Base-by-base conservation (phyloP, 208 protist species). In the Leptomonas pyrrhocoris region DNA sequence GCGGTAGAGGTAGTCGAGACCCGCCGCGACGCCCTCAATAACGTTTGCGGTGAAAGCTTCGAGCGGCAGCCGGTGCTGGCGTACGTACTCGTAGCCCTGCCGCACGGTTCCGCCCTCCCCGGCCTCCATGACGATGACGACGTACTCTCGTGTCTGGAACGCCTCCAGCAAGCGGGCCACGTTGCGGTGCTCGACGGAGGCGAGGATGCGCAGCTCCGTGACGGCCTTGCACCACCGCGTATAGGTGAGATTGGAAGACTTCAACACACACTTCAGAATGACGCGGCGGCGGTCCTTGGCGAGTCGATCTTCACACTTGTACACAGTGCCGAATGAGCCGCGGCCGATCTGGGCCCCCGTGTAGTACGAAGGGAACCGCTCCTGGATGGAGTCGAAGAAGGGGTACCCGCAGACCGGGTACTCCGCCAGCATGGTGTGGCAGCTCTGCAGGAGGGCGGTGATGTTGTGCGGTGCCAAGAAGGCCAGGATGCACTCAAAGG, bases 41-140 rank as follows among this genome's bases (percentile, higher is more conserved):
- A 94, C 62, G 66, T 81, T 81, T 0, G 86, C 88, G 18, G 76
- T 69, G 66, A 95, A 88, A 3, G 79, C 70, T 57, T 92, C 87
- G 19, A 65, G 27, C 0, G 83, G 63, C 12, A 74, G 79, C 19
- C 71, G 57, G 53, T 84, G 65, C 55, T 69, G 68, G 15, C 61
- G 42, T 38, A 89, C 64, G 57, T 77, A 81, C n/a, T 77, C 69
- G 34, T 62, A 84, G 28, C 75, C 86, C 38, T 87, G 71, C 0
- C 77, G 77, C 38, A 89, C 69, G n/a, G 77, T 78, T 2, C 86
- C 86, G 21, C 89, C 89, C n/a, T 92, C 82, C 21, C 85, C 83
- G 1, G 87, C 85, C 71, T 90, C 85, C 84, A 92, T 89, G 6
- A 93, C 84, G 31, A 95, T 80, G 12, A 86, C 82, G 1, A 93